phyloP scores from a whole-genome alignment of 768 basidiomycete species.

The Calocybe gangraenosa region DNA sequence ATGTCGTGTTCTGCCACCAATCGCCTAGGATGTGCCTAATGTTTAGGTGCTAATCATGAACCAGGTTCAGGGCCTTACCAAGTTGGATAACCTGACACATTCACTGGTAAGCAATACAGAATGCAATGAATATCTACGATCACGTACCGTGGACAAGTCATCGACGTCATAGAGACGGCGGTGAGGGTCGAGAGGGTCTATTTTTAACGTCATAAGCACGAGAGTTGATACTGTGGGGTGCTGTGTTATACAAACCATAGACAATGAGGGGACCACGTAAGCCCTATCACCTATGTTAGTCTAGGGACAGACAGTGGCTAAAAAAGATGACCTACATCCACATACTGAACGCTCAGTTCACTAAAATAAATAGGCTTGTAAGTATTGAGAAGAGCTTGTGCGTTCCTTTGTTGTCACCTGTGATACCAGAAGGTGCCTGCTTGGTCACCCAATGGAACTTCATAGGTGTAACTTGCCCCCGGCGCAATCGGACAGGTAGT shows the following conservation, averaged over 20 bases:
- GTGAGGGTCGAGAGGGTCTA: slow-evolving; percentile 13
- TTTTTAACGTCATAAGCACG: neutral
- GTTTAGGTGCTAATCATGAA: slow-evolving; percentile 23
- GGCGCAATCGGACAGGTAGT: slow-evolving; percentile 41
- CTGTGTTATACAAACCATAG: slow-evolving; percentile 20
- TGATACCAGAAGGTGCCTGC: slow-evolving; percentile 42
- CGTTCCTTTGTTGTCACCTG: slow-evolving; percentile 12
- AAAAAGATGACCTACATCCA: slow-evolving; percentile 18
- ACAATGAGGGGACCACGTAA: slow-evolving; percentile 30
- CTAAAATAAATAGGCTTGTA: slow-evolving; percentile 3
- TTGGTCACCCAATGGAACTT: slow-evolving; percentile 30
- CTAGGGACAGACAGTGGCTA: neutral
- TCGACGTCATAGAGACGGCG: slow-evolving; percentile 15
- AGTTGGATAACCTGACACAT: slow-evolving; percentile 14
- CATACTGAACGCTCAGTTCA: slow-evolving; percentile 25
- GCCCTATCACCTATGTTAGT: slow-evolving; percentile 16
- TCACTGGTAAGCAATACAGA: neutral
- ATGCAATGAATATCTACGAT: neutral
- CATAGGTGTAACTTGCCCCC: slow-evolving; percentile 31
- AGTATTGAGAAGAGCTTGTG: neutral
- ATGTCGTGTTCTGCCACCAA: slow-evolving; percentile 33
- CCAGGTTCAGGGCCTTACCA: slow-evolving; percentile 13
- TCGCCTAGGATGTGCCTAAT: slow-evolving; percentile 25
- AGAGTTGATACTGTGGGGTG: neutral
- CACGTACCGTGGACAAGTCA: slow-evolving; percentile 12